Base-by-base conservation (phyloP, 768 basidiomycete species). In the Baorangia bicolor region DNA sequence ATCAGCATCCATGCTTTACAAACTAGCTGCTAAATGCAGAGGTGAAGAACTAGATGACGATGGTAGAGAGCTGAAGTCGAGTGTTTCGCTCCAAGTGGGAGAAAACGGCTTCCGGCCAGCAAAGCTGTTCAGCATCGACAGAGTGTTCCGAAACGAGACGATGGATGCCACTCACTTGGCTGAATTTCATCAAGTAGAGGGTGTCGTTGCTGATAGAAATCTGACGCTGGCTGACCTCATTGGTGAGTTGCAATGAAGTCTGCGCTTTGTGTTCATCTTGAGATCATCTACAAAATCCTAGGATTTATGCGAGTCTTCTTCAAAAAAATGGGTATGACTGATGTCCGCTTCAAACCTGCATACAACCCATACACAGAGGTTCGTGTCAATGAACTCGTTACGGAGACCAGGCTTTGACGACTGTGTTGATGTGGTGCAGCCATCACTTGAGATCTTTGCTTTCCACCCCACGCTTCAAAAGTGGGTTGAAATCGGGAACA, bases 101-200 rank as follows among this genome's bases (percentile, higher is more conserved):
- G 70, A 82, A 63, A 88, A 90, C 46, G 92, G 91, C 0, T 97
- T 97, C 80, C 79, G 86, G 55, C 92, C 94, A 7, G 92, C 92
- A 35, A 97, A 98, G 66, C 69, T 97, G 60, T 99, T 98, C 83
- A 94, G 91, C 63, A 98, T 99, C 61, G 97, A 99, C 72, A 81
- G 97, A 42, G 97, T 99, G 21, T 99, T 98, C 87, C 81, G 97
- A 69, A 99, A 99, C 65, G 97, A 99, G 74, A 92, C 97, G 0
- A 92, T 92, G 82, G 97, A 99, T 72, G 94, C 94, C 42, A 99
- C 97, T 18, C 97, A 99, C 78, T 68, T 99, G 59, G 97, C 97
- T 5, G 97, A 99, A 74, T 99, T 99, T 80, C 96, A 98, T 70
- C 97, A 99, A 74, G 97, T 99, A n/a, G 97, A 99, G 72, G 97